Evolutionary conservation across 805 yeast species (phyloP), one percentile per base, ranked within the genome.

Genomic region (Candida silvatica): DNA sequence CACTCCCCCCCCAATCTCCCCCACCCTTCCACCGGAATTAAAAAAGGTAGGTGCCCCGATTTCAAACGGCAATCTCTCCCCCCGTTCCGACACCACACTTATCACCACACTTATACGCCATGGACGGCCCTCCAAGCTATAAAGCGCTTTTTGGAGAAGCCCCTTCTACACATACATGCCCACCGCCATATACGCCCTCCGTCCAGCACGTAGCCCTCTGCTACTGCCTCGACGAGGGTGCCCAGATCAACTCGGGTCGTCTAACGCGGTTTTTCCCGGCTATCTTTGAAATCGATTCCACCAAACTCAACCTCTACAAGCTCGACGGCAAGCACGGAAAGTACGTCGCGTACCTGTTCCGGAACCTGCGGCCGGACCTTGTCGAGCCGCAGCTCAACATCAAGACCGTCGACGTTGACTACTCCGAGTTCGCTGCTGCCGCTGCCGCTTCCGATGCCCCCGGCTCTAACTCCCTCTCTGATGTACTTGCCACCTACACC

Each of bases 251-350:
- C 3, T 14, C 34, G 20, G 19, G 35, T 18, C 11, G n/a, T 20
- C 15, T 27, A 22, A 5, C 20, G 18, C 6, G 22, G 3, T 47
- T 41, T 29, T 23, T 37, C 17, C 61, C 62, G 1, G 42, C 49
- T 3, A 26, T 58, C 0, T 20, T 55, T 6, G 61, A 55, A 34
- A 43, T 58, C 23, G 55, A 58, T 37, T 56, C 61, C 6, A 58
- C 62, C 2, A 53, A 48, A 27, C 38, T 58, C 17, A 52, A 53
- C 37, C 24, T 58, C 9, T 52, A 53, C 31, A 27, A 36, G 4
- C 5, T 58, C 2, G 34, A 35, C 9, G 34, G 41, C 6, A 26
- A 35, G 6, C 42, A 41, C 20, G 35, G 31, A 14, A 45, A 36
- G 24, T 43, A 25, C 17, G 49, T 51, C 1, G 32, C 40, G 4